These are phyloP conservation scores for Venturia pyrina DNA, from an alignment of 2,329 filamentous ascomycete species.

Conservation along the genomic window DNA sequence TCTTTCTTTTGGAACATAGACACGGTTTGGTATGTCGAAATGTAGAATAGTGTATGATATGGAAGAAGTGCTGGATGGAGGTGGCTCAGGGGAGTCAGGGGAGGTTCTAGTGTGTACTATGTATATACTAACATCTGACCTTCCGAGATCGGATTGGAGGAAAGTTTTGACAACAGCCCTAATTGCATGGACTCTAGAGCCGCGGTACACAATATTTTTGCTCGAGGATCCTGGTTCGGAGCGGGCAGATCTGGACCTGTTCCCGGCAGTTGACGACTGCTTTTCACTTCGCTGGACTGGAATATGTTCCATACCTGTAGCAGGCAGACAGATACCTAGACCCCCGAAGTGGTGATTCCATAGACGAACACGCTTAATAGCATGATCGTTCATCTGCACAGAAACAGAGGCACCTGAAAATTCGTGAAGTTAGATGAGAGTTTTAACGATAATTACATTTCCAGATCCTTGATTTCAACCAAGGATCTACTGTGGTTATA, in stretches of 20 bases:
- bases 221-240: background rate
- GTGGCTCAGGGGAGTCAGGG: background rate
- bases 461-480: background rate
- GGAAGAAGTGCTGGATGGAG: background rate
- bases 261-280: background rate
- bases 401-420: background rate
- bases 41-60: background rate
- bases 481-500: too few relatives aligned
- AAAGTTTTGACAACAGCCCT: too few relatives aligned
- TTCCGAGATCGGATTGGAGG: background rate
- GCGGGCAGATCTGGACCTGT: background rate
- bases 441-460: background rate
- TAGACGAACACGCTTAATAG: too few relatives aligned
- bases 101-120: background rate
- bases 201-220: background rate
- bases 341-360: background rate
- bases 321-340: too few relatives aligned
- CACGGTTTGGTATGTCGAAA: background rate
- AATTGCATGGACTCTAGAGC: background rate
- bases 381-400: background rate
- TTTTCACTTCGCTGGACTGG: background rate
- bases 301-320: too few relatives aligned
- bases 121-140: background rate
- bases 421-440: background rate
- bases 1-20: conserved; percentile 4